Evolutionary conservation across 2,329 filamentous ascomycete species (phyloP).

Genomic region (Pseudophaeomoniella oleicola): DNA sequence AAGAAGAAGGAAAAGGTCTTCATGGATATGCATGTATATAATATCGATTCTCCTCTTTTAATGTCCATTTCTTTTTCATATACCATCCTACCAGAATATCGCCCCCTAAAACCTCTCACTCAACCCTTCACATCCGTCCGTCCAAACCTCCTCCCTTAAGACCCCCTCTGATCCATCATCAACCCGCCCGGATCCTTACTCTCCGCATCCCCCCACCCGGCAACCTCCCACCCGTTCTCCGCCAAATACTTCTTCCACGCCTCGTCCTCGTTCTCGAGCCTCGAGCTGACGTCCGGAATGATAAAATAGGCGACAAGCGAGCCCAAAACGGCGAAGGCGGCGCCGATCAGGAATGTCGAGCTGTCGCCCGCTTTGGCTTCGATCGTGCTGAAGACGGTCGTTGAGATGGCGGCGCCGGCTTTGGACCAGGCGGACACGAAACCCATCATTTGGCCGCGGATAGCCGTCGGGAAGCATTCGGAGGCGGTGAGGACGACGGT

Average conservation of each 20-base stretch:
- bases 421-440: constrained; percentile 34
- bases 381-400: constrained; percentile 37
- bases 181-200: background rate
- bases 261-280: constrained; percentile 30
- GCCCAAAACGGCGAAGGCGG: constrained; percentile 33
- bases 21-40: no score
- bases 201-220: background rate
- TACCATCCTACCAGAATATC: no score
- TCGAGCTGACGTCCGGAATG: constrained; percentile 28
- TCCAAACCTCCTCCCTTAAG: no score
- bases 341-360: constrained; percentile 35
- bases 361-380: constrained; percentile 33
- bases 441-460: constrained; percentile 35
- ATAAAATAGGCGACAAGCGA: constrained; percentile 29
- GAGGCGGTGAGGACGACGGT: constrained; percentile 22
- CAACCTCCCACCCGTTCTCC: constrained; percentile 28
- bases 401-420: constrained; percentile 35
- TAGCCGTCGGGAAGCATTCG: constrained; percentile 35
- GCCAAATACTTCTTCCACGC: constrained; percentile 29
- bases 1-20: no score
- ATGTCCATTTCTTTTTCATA: no score
- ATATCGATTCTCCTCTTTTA: no score
- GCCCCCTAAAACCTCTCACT: no score
- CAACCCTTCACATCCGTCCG: no score
- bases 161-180: no score